These are phyloP conservation scores for Psidium friedrichsthalianum DNA, from an alignment of 345 rosid species.

Conservation along the genomic window DNA sequence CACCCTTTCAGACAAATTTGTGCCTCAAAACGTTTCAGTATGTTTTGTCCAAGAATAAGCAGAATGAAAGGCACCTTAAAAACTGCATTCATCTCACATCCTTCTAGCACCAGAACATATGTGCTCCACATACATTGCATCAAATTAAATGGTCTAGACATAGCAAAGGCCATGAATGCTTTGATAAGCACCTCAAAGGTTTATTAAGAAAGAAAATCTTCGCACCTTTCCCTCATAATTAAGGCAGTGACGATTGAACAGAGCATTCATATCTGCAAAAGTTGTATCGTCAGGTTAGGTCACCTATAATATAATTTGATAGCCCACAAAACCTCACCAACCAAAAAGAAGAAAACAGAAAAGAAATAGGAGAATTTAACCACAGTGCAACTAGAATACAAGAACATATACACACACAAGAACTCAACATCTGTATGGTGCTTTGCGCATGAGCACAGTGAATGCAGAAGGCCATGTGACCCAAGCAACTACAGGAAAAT, in stretches of 20 bases:
- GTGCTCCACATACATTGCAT: not conserved
- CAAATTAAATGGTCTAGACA: not conserved
- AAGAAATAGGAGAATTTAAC: not conserved
- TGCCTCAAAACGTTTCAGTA: not conserved
- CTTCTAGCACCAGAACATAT: not conserved
- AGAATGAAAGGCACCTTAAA: not conserved
- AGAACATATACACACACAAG: not conserved
- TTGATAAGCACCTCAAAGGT: not conserved
- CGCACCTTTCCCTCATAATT: constrained; percentile 81
- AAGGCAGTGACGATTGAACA: constrained; percentile 53
- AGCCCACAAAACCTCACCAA: not conserved
- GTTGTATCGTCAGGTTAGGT: not conserved
- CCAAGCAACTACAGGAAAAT: not conserved
- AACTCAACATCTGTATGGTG: not conserved
- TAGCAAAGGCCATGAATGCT: not conserved
- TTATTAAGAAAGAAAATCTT: not conserved
- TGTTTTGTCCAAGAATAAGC: not conserved
- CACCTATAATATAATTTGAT: not conserved
- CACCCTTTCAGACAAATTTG: not conserved
- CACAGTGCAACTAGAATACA: not conserved
- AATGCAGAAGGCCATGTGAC: not conserved
- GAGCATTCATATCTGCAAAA: constrained; percentile 67
- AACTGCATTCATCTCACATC: not conserved
- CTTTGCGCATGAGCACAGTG: not conserved
- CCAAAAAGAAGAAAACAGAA: not conserved